Evolutionary conservation across 192 early-diverging fungal species (phyloP), one percentile per base, ranked within the genome.

Genomic region (Coemansia sp.): DNA sequence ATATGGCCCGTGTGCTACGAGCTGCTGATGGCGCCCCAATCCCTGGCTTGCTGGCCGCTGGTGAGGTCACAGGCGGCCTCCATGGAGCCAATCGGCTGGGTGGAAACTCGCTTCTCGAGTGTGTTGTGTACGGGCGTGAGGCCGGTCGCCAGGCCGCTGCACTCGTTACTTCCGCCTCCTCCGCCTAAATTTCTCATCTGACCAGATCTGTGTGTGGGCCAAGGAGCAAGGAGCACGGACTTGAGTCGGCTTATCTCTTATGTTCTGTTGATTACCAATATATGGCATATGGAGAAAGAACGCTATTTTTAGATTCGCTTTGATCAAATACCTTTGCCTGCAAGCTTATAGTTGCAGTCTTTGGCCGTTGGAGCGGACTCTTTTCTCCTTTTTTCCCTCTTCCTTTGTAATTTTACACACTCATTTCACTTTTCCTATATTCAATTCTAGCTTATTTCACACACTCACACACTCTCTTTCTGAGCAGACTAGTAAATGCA

Each of bases 11-110:
- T 6, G 80, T 81, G 39, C 60, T 81, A 62, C 58, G 65, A 55
- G 80, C 78, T 61, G 68, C 73, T 22, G 31, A 78, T 58, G 88
- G 87, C 43, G 65, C 80, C 49, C 67, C 86, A 11, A 91, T 97
- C 46, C 89, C 93, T 34, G 95, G 95, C 76, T 84, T 95, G 53
- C 92, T 94, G 71, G 96, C 92, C 33, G 90, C 92, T 69, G 95
- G 96, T 80, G 96, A 98, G 81, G 92, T 98, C 76, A 93, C 93
- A 61, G 96, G 96, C 74, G 96, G 96, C 76, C 92, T 98, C 39
- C 96, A 98, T 74, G 96, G 96, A 50, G 95, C 95, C 65, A 98
- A 97, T 87, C 94, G 96, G 80, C 90, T 98, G 20, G 96, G 92
- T 70, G 96, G 96, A 52, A 92, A 91, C 60, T 97, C 95, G 36